Base-by-base conservation (phyloP, 768 basidiomycete genomes). In the Harrya chromipes region DNA sequence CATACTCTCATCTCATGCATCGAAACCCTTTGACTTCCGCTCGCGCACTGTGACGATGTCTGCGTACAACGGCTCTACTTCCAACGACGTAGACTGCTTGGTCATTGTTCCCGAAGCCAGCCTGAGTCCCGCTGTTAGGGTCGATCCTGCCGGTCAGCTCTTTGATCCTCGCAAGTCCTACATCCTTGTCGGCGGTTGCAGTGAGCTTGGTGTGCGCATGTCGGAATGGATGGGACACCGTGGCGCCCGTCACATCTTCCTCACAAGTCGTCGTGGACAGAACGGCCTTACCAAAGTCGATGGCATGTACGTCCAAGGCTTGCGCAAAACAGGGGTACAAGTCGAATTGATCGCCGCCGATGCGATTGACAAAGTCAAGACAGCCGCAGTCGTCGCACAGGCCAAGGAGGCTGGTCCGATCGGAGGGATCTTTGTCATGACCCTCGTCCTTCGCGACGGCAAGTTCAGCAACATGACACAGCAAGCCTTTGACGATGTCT, bases 381-480 rank as follows among this genome's bases (percentile, higher is more conserved):
- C 64, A 5, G 49, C 59, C 8, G 24, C 47, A 3, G 54, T 70
- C 49, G 40, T 67, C 27, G 54, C 60, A 21, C 47, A 48, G 5
- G 58, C 67, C 1, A 50, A 54, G 37, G 50, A 57, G 19, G 53
- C 38, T 6, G 63, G 65, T 2, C 58, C 65, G 2, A 60, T 70
- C 20, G 68, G 68, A 36, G 68, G 68, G 24, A 47, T 67, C 43
- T 61, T 70, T 34, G 55, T 70, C 39, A 70, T 70, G 68, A 66
- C 68, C 1, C 61, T 68, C 20, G 67, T 70, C 21, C 69, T 70
- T 37, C 65, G 63, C 10, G 68, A 70, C 39, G 61, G 55, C 29
- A 63, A 61, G 17, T 70, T 70, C 37, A 63, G 65, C 19, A 67
- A 67, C 51, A 49, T 70, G 21, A 68, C 69, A 9, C 66, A 68